Evolutionary conservation across 2,329 filamentous ascomycete genomes (phyloP).

Genomic region (Cryphonectria nitschkei): DNA sequence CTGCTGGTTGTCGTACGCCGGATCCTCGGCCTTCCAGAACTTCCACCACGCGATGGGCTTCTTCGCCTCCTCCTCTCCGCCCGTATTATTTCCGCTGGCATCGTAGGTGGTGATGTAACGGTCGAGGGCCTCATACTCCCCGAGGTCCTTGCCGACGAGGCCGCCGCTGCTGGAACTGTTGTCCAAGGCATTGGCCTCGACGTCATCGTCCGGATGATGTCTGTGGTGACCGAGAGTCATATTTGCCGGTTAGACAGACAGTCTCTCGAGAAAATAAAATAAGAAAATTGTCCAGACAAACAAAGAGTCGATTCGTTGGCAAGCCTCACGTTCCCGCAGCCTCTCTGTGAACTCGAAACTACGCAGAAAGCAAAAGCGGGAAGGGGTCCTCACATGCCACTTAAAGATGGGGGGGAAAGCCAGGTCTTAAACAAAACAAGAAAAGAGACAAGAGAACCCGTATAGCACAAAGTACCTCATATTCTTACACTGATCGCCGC

Average conservation of each 20-base stretch:
- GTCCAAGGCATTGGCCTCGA: conserved; percentile 24
- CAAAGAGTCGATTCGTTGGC: not conserved
- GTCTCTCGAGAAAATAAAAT: no score
- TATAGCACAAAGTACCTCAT: not conserved
- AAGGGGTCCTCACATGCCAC: not conserved
- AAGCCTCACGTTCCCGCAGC: conserved; percentile 11
- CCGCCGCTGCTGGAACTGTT: conserved; percentile 8
- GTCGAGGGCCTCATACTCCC: conserved; percentile 40
- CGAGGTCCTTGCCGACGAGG: conserved; percentile 31
- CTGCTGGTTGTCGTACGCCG: conserved; percentile 40
- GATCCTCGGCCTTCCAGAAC: conserved; percentile 53
- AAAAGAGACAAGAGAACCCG: not conserved
- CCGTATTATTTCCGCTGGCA: conserved; percentile 31
- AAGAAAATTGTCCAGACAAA: not conserved
- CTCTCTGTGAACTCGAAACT: not conserved
- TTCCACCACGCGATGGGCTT: conserved; percentile 55
- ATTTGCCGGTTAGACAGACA: not conserved
- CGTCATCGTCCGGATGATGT: conserved; percentile 15
- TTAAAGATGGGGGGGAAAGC: not conserved
- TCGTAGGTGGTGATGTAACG: conserved; percentile 40
- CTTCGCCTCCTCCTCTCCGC: conserved; percentile 30
- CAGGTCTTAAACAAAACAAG: not conserved
- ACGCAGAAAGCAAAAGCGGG: not conserved
- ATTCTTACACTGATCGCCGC: not conserved
- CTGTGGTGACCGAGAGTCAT: conserved; percentile 24